phyloP scores from a whole-genome alignment of 495 filamentous ascomycete genomes.

The Xeromyces bisporus region DNA sequence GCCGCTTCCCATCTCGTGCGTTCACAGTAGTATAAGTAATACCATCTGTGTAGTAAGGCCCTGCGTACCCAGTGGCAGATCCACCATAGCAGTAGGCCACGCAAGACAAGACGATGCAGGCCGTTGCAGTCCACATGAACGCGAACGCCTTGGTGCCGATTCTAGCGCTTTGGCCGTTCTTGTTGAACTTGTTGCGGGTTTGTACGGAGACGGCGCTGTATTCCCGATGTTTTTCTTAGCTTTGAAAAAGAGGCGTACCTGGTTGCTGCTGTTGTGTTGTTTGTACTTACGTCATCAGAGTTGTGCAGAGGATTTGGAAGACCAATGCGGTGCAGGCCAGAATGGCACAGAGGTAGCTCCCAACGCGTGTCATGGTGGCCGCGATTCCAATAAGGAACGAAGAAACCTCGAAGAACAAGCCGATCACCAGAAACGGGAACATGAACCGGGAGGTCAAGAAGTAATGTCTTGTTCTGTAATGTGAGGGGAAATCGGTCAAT shows the following conservation, averaged over 20 bases:
- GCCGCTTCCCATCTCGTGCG: no score
- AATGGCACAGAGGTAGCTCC: constrained; percentile 40
- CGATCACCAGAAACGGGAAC: constrained; percentile 56
- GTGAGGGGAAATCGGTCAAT: no score
- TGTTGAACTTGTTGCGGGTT: constrained; percentile 52
- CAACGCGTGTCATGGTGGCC: constrained; percentile 43
- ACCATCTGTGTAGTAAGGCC: no score
- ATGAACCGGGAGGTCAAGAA: constrained; percentile 51
- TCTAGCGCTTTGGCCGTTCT: constrained; percentile 35
- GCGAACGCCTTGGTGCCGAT: constrained; percentile 62
- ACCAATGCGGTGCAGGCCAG: constrained; percentile 37
- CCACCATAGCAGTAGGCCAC: constrained; percentile 49
- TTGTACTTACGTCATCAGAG: constrained; percentile 56
- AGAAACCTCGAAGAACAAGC: constrained; percentile 44
- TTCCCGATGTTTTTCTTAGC: constrained; percentile 10
- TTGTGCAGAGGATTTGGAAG: constrained; percentile 45
- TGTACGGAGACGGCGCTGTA: constrained; percentile 56
- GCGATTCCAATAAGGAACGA: constrained; percentile 45
- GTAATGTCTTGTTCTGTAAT: constrained; percentile 35
- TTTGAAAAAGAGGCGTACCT: no score
- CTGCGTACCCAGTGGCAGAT: constrained; percentile 16
- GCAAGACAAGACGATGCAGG: constrained; percentile 50
- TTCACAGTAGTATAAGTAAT: no score
- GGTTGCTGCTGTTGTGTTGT: no score
- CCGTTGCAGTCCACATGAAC: constrained; percentile 72